A percentile compares a stretch with the other conserved stretches of the same genome.
Conservation (phyloP, 257 asterid species). For the Hygrophila difformis region DNA sequence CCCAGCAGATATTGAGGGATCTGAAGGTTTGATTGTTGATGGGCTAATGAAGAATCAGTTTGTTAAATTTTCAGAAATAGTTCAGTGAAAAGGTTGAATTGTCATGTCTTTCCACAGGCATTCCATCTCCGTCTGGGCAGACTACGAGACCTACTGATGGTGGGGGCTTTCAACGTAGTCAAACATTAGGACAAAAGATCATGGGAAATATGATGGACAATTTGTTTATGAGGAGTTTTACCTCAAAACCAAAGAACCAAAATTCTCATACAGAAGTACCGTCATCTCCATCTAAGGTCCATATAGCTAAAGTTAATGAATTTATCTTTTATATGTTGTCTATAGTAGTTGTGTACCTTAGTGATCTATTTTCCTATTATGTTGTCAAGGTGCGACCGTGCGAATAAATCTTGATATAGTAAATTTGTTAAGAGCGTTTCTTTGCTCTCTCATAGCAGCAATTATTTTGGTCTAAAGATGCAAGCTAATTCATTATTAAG, state of each 20-base stretch:
- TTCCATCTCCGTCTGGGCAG: slow-evolving; percentile 82
- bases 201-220: slow-evolving; percentile 97
- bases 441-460: slow-evolving; percentile 4
- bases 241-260: slow-evolving; percentile 56
- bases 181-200: slow-evolving; percentile 86
- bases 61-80: slow-evolving; percentile 1
- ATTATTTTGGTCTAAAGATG: slow-evolving; percentile 6
- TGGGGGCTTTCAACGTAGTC: slow-evolving; percentile 69
- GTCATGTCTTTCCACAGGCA: slow-evolving; percentile 35
- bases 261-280: slow-evolving; percentile 44
- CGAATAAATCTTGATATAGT: no score
- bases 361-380: slow-evolving; percentile 7
- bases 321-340: slow-evolving; percentile 8
- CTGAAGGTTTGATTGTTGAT: slow-evolving; percentile 56
- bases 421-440: background rate
- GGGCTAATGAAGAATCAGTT: no score
- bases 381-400: slow-evolving; percentile 12
- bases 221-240: slow-evolving; percentile 67
- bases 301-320: slow-evolving; percentile 11
- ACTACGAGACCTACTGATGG: slow-evolving; percentile 37
- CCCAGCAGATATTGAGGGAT: slow-evolving; percentile 53
- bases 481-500: slow-evolving; percentile 9
- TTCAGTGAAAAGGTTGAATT: slow-evolving; percentile 6
- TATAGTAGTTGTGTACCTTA: slow-evolving; percentile 2
- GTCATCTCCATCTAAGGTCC: slow-evolving; percentile 83